phyloP scores from a whole-genome alignment of 495 filamentous ascomycete species.

The Podospora comata region DNA sequence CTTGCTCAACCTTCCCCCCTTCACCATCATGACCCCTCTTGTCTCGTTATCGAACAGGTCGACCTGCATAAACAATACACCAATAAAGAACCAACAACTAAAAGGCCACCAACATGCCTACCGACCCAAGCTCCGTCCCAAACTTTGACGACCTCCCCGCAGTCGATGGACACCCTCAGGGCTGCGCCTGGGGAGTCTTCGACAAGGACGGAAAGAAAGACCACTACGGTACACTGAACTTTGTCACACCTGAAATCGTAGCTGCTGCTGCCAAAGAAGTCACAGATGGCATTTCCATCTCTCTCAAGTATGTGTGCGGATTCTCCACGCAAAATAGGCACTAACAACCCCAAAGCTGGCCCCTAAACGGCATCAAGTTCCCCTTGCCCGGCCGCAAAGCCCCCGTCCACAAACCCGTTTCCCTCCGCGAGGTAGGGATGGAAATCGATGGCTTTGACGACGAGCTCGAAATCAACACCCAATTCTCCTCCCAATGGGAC shows the following conservation, averaged over 20 bases:
- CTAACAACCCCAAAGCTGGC: constrained; percentile 32
- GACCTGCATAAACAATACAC: background rate
- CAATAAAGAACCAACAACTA: background rate
- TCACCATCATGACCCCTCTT: background rate
- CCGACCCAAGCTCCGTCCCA: constrained; percentile 32
- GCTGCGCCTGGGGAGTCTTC: constrained; percentile 64
- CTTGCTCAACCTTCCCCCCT: background rate
- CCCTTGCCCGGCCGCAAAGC: constrained; percentile 52
- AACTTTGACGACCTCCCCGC: constrained; percentile 58
- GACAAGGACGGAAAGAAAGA: constrained; percentile 61
- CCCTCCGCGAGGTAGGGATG: constrained; percentile 40
- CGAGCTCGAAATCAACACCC: constrained; percentile 70
- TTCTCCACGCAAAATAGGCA: background rate
- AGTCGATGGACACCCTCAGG: constrained; percentile 59
- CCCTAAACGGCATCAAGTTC: constrained; percentile 46
- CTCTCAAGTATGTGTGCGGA: constrained; percentile 49
- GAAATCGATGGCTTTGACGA: constrained; percentile 41
- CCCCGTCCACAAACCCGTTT: constrained; percentile 49
- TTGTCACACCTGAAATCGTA: constrained; percentile 55
- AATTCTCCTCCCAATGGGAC: constrained; percentile 76
- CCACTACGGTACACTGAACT: constrained; percentile 55
- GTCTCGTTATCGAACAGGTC: background rate
- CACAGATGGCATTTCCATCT: constrained; percentile 53
- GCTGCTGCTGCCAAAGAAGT: constrained; percentile 51
- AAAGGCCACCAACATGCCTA: background rate